phyloP scores from a whole-genome alignment of 2,329 filamentous ascomycete genomes.

The Talaromyces pinophilus region DNA sequence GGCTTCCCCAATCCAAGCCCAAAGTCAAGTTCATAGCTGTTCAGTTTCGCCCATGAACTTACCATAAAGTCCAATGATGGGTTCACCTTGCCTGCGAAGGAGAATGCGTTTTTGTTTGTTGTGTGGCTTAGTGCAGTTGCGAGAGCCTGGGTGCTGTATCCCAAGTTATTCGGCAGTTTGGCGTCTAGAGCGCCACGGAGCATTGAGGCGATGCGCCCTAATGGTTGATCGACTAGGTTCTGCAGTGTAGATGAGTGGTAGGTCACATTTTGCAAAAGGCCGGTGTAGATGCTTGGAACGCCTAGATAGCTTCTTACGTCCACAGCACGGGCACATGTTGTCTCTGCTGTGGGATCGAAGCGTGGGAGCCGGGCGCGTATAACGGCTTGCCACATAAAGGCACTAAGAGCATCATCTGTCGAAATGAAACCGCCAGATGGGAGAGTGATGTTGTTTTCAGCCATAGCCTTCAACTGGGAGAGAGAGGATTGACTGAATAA shows the following conservation, averaged over 20 bases:
- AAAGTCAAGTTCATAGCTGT: constrained; percentile 52
- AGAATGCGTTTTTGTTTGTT: background rate
- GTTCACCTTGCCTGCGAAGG: constrained; percentile 36
- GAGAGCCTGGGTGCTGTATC: background rate
- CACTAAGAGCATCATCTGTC: constrained; percentile 26
- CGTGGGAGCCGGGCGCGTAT: constrained; percentile 45
- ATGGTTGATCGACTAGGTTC: constrained; percentile 20
- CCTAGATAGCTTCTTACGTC: constrained; percentile 49
- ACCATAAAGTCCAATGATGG: constrained; percentile 51
- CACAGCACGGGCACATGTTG: constrained; percentile 52
- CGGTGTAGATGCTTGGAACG: constrained; percentile 51
- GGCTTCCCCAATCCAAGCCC: constrained; percentile 47
- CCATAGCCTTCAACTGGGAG: constrained; percentile 42
- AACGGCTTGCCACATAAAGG: constrained; percentile 30
- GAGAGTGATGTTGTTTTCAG: constrained; percentile 34
- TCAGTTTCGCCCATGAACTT: constrained; percentile 57
- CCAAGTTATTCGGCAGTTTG: background rate
- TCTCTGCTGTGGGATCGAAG: constrained; percentile 27
- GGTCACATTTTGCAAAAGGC: constrained; percentile 52
- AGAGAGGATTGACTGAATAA: constrained; percentile 42
- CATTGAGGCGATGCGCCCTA: background rate
- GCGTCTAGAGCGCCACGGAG: background rate
- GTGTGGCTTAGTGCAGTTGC: background rate
- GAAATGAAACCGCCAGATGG: constrained; percentile 47
- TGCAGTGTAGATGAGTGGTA: constrained; percentile 39